Conservation (phyloP, 257 asterid species). For the Orobanche coerulescens region DNA sequence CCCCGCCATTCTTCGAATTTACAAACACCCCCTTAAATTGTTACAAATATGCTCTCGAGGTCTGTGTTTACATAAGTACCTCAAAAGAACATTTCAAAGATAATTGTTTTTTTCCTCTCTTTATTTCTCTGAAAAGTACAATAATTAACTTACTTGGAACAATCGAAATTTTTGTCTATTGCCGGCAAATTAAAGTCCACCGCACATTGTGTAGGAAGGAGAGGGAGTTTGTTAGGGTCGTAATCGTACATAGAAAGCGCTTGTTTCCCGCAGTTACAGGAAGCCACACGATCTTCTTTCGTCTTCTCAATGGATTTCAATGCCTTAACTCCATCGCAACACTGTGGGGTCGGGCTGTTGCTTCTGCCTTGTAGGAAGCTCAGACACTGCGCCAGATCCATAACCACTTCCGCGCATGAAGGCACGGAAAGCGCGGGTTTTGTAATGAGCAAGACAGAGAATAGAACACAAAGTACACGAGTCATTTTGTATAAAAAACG, state of each 20-base stretch:
- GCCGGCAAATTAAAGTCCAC: constrained; percentile 17
- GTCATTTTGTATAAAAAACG: constrained; percentile 13
- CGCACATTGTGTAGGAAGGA: constrained; percentile 27
- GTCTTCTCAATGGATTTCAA: constrained; percentile 6
- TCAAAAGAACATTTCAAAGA: no score
- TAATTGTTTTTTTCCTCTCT: no score
- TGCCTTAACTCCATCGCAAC: constrained; percentile 23
- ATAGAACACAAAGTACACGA: not conserved
- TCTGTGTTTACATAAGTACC: no score
- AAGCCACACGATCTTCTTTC: constrained; percentile 12
- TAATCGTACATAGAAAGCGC: constrained; percentile 5
- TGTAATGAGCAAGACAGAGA: constrained; percentile 17
- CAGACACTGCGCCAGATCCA: constrained; percentile 11
- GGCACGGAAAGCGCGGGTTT: constrained; percentile 11
- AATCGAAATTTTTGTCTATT: constrained; percentile 24
- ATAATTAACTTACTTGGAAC: constrained; percentile 21
- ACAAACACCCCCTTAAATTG: no score
- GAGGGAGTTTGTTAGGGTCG: constrained; percentile 17
- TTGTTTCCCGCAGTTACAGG: constrained; percentile 23
- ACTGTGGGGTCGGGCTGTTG: not conserved
- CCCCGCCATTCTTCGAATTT: no score
- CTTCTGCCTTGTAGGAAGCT: constrained; percentile 20
- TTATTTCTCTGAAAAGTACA: no score
- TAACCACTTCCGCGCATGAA: constrained; percentile 6
- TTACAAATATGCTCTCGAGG: no score